These are phyloP conservation scores for Zygosaccharomyces pseudobailii DNA, from an alignment of 1,139 yeast species.

Conservation along the genomic window DNA sequence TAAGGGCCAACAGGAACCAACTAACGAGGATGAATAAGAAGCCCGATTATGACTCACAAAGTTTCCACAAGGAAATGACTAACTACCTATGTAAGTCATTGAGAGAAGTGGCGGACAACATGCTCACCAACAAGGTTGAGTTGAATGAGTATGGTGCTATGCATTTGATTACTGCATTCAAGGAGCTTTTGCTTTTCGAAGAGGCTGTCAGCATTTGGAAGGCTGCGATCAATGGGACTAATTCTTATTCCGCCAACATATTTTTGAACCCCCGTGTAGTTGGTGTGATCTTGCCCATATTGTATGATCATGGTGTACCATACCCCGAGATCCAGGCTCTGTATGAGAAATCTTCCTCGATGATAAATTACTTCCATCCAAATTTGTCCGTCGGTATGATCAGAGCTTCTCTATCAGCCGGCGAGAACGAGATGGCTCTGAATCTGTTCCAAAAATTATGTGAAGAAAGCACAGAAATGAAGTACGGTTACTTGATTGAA, in stretches of 20 bases:
- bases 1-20: slow-evolving; percentile 47
- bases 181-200: slow-evolving; percentile 47
- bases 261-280: slow-evolving; percentile 54
- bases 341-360: slow-evolving; percentile 41
- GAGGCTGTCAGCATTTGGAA: slow-evolving; percentile 55
- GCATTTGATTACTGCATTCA: slow-evolving; percentile 54
- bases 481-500: slow-evolving; percentile 49
- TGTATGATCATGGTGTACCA: slow-evolving; percentile 56
- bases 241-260: slow-evolving; percentile 28
- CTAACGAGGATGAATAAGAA: slow-evolving; percentile 47
- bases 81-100: slow-evolving; percentile 43
- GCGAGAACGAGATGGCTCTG: slow-evolving; percentile 48
- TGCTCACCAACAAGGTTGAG: slow-evolving; percentile 37
- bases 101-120: slow-evolving; percentile 47
- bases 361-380: slow-evolving; percentile 41
- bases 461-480: slow-evolving; percentile 34
- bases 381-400: slow-evolving; percentile 57
- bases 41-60: slow-evolving; percentile 51
- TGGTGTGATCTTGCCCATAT: slow-evolving; percentile 66
- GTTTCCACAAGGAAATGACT: slow-evolving; percentile 47
- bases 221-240: slow-evolving; percentile 37
- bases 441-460: slow-evolving; percentile 45
- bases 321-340: slow-evolving; percentile 55
- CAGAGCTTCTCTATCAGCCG: slow-evolving; percentile 52
- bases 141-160: slow-evolving; percentile 51